Percentiles rank a stretch among this genome's conserved stretches.
Conservation (phyloP, 108 stramenopile species). For the Phaeodactylum tricornutum region DNA sequence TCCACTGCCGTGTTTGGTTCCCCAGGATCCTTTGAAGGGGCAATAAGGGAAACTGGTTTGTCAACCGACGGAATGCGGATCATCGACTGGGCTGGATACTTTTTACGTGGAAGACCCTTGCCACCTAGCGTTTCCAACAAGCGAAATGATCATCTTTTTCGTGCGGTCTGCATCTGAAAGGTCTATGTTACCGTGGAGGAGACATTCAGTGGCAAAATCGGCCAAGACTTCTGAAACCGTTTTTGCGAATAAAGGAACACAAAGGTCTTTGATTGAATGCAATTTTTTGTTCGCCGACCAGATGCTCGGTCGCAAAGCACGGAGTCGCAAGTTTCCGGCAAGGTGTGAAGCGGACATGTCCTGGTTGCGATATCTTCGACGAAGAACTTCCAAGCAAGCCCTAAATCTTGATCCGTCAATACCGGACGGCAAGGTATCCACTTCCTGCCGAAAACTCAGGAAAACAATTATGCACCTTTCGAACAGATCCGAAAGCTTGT, state of each 20-base stretch:
- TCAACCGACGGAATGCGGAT: slow-evolving; percentile 21
- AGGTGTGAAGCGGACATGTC: slow-evolving; percentile 55
- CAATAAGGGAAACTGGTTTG: slow-evolving; percentile 10
- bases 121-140: slow-evolving; percentile 20
- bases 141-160: slow-evolving; percentile 22
- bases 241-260: slow-evolving; percentile 26
- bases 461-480: slow-evolving; percentile 32
- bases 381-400: slow-evolving; percentile 51
- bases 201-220: slow-evolving; percentile 42
- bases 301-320: slow-evolving; percentile 40
- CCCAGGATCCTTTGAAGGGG: slow-evolving; percentile 48
- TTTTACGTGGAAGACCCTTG: slow-evolving; percentile 42
- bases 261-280: slow-evolving; percentile 36
- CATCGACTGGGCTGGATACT: slow-evolving; percentile 44
- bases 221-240: slow-evolving; percentile 33
- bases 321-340: slow-evolving; percentile 39
- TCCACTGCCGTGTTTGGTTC: slow-evolving; percentile 76
- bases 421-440: slow-evolving; percentile 29
- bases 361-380: slow-evolving; percentile 45
- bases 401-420: slow-evolving; percentile 51
- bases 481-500: slow-evolving; percentile 58
- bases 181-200: slow-evolving; percentile 66
- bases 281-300: slow-evolving; percentile 53
- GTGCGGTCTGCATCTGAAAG: slow-evolving; percentile 33
- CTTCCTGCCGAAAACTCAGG: slow-evolving; percentile 41